Conservation (phyloP, 768 basidiomycete species). For the Albatrellus ellisii region DNA sequence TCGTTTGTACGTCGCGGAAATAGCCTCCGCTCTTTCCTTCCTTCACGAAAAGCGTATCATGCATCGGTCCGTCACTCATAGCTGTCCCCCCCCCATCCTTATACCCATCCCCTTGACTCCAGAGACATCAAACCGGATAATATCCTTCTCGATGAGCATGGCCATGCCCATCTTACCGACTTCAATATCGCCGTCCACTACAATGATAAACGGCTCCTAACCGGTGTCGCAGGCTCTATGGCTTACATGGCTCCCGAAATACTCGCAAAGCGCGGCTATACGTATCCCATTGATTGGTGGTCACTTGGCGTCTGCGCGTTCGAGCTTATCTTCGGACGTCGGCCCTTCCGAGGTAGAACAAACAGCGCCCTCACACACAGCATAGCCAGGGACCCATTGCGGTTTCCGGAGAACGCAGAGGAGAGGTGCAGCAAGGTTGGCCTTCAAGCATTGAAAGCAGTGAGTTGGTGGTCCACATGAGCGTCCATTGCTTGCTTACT, state of each 20-base stretch:
- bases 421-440: slow-evolving; percentile 66
- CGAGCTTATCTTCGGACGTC: slow-evolving; percentile 82
- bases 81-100: not conserved
- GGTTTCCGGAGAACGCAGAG: slow-evolving; percentile 85
- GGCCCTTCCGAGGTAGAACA: slow-evolving; percentile 88
- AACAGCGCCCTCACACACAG: slow-evolving; percentile 88
- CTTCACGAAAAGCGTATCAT: slow-evolving; percentile 91
- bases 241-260: slow-evolving; percentile 98
- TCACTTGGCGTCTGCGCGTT: slow-evolving; percentile 89
- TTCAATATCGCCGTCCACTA: slow-evolving; percentile 99
- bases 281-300: slow-evolving; percentile 95
- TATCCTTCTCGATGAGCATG: slow-evolving; percentile 88
- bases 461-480: slow-evolving; percentile 25
- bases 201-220: slow-evolving; percentile 68
- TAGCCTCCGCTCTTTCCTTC: slow-evolving; percentile 79
- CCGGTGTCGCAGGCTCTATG: slow-evolving; percentile 95
- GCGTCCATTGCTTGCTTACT: not conserved
- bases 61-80: slow-evolving; percentile 57
- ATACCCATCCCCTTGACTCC: not conserved
- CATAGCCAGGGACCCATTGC: slow-evolving; percentile 76
- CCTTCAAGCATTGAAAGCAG: slow-evolving; percentile 67
- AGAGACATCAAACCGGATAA: slow-evolving; percentile 98
- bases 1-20: slow-evolving; percentile 80
- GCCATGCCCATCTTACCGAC: slow-evolving; percentile 94
- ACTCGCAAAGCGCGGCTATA: slow-evolving; percentile 86